A percentile compares a stretch with the other conserved stretches of the same genome.
phyloP scores from a whole-genome alignment of 441 rosid genomes.

The Bruguiera hainesii region DNA sequence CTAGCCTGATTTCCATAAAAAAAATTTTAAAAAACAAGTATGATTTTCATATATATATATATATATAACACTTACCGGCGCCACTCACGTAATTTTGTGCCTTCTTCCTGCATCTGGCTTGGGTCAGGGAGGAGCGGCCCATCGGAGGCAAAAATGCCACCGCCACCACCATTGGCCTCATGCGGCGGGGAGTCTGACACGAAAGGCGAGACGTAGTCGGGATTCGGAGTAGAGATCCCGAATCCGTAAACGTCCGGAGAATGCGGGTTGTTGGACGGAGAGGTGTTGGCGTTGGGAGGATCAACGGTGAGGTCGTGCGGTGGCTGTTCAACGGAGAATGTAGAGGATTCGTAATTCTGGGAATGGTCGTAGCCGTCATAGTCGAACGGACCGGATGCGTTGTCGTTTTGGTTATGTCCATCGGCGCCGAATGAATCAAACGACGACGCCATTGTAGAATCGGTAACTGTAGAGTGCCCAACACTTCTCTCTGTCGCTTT shows the following conservation, averaged over 20 bases:
- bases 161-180: conserved; percentile 16
- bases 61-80: conserved; percentile 57
- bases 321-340: conserved; percentile 22
- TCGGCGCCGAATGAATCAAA: conserved; percentile 35
- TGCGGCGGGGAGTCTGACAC: conserved; percentile 28
- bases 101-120: conserved; percentile 73
- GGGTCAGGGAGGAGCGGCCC: conserved; percentile 72
- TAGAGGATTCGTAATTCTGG: conserved; percentile 1
- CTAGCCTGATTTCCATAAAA: background rate
- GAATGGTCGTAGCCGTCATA: conserved; percentile 26
- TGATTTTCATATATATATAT: background rate
- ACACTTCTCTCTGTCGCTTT: too few relatives aligned
- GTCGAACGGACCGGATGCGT: conserved; percentile 21
- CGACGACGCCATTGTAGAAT: conserved; percentile 36
- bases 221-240: conserved; percentile 34
- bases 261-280: conserved; percentile 21
- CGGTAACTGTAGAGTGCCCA: too few relatives aligned
- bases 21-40: too few relatives aligned
- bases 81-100: conserved; percentile 73
- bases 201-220: conserved; percentile 48
- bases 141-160: conserved; percentile 37
- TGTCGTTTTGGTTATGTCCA: conserved; percentile 33
- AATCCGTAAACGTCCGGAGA: conserved; percentile 54
- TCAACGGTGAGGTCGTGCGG: conserved; percentile 24
- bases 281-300: conserved; percentile 20